Evolutionary conservation across 495 filamentous ascomycete species (phyloP), one percentile per base, ranked within the genome.

Genomic region (Aspergillus asperescens): DNA sequence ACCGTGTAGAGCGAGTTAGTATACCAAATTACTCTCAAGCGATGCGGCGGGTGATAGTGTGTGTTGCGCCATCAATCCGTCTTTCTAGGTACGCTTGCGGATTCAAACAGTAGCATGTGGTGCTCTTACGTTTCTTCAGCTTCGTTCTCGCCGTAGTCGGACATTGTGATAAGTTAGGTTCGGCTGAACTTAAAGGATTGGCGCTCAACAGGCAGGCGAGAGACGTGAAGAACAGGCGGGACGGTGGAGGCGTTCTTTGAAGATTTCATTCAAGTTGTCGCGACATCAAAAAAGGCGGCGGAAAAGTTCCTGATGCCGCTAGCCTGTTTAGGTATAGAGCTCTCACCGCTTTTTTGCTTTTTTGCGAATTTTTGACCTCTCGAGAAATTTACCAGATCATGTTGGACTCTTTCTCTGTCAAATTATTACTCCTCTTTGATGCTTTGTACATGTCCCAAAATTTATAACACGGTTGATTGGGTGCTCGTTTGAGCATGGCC

Each of bases 61-160:
- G n/a, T 12, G 13, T n/a, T 35, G 13, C 32, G 32, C 32, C n/a
- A n/a, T n/a, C n/a, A 16, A 16, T 35, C 16, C 32, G 32, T 16
- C 32, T 5, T 15, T 12, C 13, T 16, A n/a, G 13, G n/a, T n/a
- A n/a, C n/a, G n/a, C 1, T n/a, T 24, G 10, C 10, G 5, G 27
- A 29, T 31, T 20, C 25, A 1, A 27, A 58, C 49, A 48, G 44
- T 52, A 39, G 55, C 53, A n/a, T n/a, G n/a, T n/a, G 52, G 46
- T 45, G 31, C 51, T 50, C 64, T 68, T 70, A 74, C 70, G 52
- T 70, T 53, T 83, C 84, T 56, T 80, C 80, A 56, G 76, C 84
- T 41, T 80, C 78, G 61, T 87, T 79, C 52, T 83, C 85, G 47
- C 84, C 90, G 72, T 84, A 89, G 74, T 95, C 90, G 65, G 89